phyloP scores from a whole-genome alignment of 1,284 basidiomycete genomes.

The Sutorius eximius region DNA sequence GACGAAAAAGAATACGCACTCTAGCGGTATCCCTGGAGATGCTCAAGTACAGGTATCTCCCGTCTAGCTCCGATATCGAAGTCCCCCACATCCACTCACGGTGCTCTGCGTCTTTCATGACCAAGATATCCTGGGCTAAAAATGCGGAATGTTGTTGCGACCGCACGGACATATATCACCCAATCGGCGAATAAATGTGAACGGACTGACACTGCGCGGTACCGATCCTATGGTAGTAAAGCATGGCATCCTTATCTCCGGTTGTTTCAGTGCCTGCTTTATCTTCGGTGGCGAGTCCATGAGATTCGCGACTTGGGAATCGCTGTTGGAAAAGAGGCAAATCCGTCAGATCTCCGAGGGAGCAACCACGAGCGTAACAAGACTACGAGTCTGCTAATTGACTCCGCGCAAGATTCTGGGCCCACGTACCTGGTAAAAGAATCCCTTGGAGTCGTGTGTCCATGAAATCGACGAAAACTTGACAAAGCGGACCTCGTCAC shows the following conservation, averaged over 20 bases:
- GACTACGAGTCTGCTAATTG: neutral
- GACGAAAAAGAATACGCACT: constrained; percentile 38
- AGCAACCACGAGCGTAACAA: neutral
- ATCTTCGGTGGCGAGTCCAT: constrained; percentile 51
- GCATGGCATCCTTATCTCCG: constrained; percentile 66
- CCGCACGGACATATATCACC: constrained; percentile 9
- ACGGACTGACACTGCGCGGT: constrained; percentile 60
- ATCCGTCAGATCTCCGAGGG: constrained; percentile 2
- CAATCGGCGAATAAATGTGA: neutral
- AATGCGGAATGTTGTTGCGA: constrained; percentile 12
- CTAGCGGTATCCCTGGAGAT: constrained; percentile 63
- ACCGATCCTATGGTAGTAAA: constrained; percentile 74
- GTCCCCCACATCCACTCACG: constrained; percentile 68
- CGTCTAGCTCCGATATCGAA: constrained; percentile 58
- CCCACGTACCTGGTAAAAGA: constrained; percentile 72
- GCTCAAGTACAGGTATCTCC: constrained; percentile 61
- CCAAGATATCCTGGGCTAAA: constrained; percentile 65
- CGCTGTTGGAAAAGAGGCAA: constrained; percentile 38
- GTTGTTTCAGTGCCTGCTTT: constrained; percentile 64
- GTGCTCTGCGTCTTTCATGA: constrained; percentile 62
- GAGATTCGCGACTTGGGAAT: constrained; percentile 53
- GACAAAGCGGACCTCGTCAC: constrained; percentile 70
- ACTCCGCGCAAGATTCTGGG: neutral
- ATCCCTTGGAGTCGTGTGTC: constrained; percentile 77
- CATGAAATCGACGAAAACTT: constrained; percentile 75